Evolutionary conservation across 2,329 filamentous ascomycete genomes (phyloP).

Genomic region (Cladosporium oxysporum): DNA sequence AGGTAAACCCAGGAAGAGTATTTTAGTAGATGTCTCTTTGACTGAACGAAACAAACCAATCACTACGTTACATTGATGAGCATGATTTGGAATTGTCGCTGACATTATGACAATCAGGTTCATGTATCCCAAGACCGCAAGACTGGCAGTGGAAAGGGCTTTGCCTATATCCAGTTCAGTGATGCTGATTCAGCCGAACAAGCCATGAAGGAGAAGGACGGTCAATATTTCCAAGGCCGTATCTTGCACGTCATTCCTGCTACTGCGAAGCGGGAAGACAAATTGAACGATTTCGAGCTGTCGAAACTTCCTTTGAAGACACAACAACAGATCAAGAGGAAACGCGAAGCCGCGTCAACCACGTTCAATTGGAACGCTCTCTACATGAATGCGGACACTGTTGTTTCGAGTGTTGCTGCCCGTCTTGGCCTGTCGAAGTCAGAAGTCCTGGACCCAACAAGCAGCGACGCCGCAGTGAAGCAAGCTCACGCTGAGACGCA

Average conservation of each 20-base stretch:
- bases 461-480: slow-evolving; percentile 89
- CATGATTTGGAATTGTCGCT: slow-evolving; percentile 1
- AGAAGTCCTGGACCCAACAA: slow-evolving; percentile 92
- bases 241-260: slow-evolving; percentile 88
- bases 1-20: slow-evolving; percentile 86
- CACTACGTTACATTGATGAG: neutral
- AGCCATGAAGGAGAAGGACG: slow-evolving; percentile 79
- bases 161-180: slow-evolving; percentile 80
- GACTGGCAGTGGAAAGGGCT: slow-evolving; percentile 78
- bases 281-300: slow-evolving; percentile 83
- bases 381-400: slow-evolving; percentile 95
- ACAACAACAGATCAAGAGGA: slow-evolving; percentile 86
- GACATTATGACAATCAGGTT: slow-evolving; percentile 58
- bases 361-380: slow-evolving; percentile 98
- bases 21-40: slow-evolving; percentile 99
- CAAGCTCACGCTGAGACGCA: slow-evolving; percentile 96
- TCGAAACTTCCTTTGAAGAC: slow-evolving; percentile 93
- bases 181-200: slow-evolving; percentile 71
- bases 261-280: slow-evolving; percentile 75
- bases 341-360: slow-evolving; percentile 72
- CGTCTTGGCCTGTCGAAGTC: slow-evolving; percentile 88
- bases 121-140: slow-evolving; percentile 76
- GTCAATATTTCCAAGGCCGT: slow-evolving; percentile 86
- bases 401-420: slow-evolving; percentile 84
- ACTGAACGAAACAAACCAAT: slow-evolving; percentile 50